Evolutionary conservation across 2,329 filamentous ascomycete species (phyloP).

Genomic region (Cytospora piceae): DNA sequence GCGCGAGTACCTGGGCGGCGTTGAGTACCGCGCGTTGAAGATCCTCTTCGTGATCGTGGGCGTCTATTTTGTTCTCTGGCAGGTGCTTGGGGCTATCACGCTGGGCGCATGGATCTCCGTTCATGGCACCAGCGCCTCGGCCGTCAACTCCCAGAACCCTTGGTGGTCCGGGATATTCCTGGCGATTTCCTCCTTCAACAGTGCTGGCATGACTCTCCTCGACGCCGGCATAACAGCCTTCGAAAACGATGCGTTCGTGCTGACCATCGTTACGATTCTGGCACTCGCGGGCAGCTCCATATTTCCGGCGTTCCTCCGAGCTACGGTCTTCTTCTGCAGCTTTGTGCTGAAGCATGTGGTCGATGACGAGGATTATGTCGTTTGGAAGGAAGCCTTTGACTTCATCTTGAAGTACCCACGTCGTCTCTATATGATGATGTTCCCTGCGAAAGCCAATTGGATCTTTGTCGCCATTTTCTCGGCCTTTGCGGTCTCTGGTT

Average conservation of each 20-base stretch:
- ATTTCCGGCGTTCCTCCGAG: conserved; percentile 54
- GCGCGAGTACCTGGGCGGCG: conserved; percentile 62
- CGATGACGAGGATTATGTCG: conserved; percentile 42
- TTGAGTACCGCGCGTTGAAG: conserved; percentile 65
- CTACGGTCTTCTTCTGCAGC: conserved; percentile 25
- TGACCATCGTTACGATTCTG: conserved; percentile 37
- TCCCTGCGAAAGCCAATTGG: conserved; percentile 59
- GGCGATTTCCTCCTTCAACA: conserved; percentile 59
- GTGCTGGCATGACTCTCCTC: conserved; percentile 59
- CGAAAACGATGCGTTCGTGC: conserved; percentile 43
- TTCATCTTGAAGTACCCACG: conserved; percentile 61
- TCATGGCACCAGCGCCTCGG: conserved; percentile 5
- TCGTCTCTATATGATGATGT: conserved; percentile 65
- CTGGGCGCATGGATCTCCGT: conserved; percentile 50
- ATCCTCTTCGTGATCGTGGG: conserved; percentile 64
- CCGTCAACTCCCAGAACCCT: conserved; percentile 46
- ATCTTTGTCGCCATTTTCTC: conserved; percentile 51
- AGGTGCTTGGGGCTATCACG: conserved; percentile 60
- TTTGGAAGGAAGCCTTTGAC: conserved; percentile 44
- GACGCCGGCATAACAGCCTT: conserved; percentile 57
- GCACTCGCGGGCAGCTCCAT: conserved; percentile 55
- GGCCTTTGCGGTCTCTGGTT: conserved; percentile 54
- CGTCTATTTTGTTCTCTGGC: conserved; percentile 62
- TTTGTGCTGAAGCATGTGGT: conserved; percentile 35
- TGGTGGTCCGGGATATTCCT: conserved; percentile 63